Base-by-base conservation (phyloP, 176 grass and related monocot species). In the Oropetium thomaeum region DNA sequence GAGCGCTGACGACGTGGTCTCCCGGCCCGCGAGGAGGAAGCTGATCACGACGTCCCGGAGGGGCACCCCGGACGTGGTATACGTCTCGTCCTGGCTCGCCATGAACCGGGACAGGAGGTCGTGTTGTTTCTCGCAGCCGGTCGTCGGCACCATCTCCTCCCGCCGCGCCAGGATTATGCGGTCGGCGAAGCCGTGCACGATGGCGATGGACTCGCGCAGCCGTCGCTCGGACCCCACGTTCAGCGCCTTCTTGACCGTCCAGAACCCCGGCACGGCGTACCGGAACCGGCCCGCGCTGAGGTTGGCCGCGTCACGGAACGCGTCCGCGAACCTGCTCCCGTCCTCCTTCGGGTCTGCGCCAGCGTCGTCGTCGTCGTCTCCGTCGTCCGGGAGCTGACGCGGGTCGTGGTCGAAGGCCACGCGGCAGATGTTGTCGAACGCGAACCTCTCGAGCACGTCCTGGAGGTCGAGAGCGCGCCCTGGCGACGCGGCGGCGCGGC, bases 21-120 rank as follows among this genome's bases (percentile, higher is more conserved):
- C 93, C 10, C 87, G 44, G 22, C 85, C 93, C 0, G 93, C 93
- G 19, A 97, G 82, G 5, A 97, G 55, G 69, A 93, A 93, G 71
- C 79, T 90, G 79, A 86, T 90, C 39, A 90, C 87, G 33, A 84
- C 87, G 90, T 97, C 90, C 13, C 93, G 85, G 76, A 97, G 93
- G 41, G 79, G 81, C 26, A 88, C 80, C 14, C 90, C 79, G 22
- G 85, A 79, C 14, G 86, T 71, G 19, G 71, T 71, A 79, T 81
- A 88, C 16, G 32, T 37, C 15, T 72, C 89, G 42, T 69, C 57
- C 65, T 84, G 68, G 79, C 53, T 81, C 38, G 58, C 71, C 26
- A 90, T 70, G 80, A 89, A 90, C 23, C 84, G 57, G 4, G 93
- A 92, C 17, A 97, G 67, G 25, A 92, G 82, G 71, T 93, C 90